Base-by-base conservation (phyloP, 2,329 filamentous ascomycete genomes). In the Fusarium sp. region DNA sequence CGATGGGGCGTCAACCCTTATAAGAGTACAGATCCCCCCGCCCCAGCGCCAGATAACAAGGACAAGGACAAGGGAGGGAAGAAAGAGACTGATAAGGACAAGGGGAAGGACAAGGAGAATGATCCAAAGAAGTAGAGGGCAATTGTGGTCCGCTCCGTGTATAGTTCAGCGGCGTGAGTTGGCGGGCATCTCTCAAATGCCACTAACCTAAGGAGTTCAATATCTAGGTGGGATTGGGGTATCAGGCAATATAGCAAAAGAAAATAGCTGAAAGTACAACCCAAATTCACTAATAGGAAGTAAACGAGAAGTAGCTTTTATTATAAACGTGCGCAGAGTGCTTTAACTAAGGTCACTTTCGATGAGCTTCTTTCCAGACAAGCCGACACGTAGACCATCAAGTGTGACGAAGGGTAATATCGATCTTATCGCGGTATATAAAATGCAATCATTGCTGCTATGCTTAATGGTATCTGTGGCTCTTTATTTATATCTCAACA, bases 51-150 rank as follows among this genome's bases (percentile, higher is more conserved):
- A 34, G 31, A 23, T 11, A 31, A 9, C 6, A 61, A 61, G 16
- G 36, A 58, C 9, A 51, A 36, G 11, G 31, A 38, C 7, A 50
- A 62, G 6, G 34, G 27, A 14, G 58, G 58, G n/a, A 20, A 6
- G 3, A 60, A 55, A 13, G 56, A 18, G 4, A 49, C 49, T 25
- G 27, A 57, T 3, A 50, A 34, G 10, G 34, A 29, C 7, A 53
- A 63, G 6, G 38, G 25, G n/a, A 61, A 64, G 11, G 36, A 29
- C 13, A 59, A 62, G 18, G 27, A 51, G 13, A 50, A 50, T 1
- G 16, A 25, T 50, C n/a, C 44, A 7, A 49, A 49, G 23, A 49
- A 49, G 14, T 49, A 29, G 14, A 27, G 18, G 11, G 44, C 2
- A 10, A 16, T 6, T 16, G 1, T 27, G 23, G 14, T 9, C 4